Base-by-base conservation (phyloP, 208 protist genomes). In the Lotmaria passim region DNA sequence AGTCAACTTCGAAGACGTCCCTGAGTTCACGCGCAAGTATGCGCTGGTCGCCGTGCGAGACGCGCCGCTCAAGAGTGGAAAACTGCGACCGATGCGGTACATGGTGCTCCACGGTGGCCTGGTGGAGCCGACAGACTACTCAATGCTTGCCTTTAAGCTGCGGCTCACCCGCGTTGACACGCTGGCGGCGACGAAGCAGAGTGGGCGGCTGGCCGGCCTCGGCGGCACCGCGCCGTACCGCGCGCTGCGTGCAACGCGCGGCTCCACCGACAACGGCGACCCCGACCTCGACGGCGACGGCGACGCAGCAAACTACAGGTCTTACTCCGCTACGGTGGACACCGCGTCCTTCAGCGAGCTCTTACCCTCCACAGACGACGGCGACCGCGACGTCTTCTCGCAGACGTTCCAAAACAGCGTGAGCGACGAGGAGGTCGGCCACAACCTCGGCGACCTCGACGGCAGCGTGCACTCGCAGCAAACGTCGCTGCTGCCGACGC, bases 71-170 rank as follows among this genome's bases (percentile, higher is more conserved):
- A 77, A 57, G 33, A 53, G 48, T 7, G 56, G 67, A 10, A 72
- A 55, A 48, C 26, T 61, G 28, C 55, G 48, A 34, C 76, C 74
- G 19, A 65, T 90, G 72, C 79, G 87, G 50, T 90, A 90, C 70
- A 47, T 96, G 4, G 78, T 94, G 12, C 85, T 94, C 75, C 91
- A 96, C 74, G 91, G 91, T 47, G 91, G 91, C 1, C 56, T 92
- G 23, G 34, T 48, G 55, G 87, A 82, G 28, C 73, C 69, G 61
- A 67, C 24, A 10, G 79, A 93, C 59, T 93, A 96, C 64, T 56
- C 83, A 0, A 90, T 93, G 87, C 73, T 93, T 44, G 79, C 92
- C 58, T 92, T 96, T 60, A 81, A 79, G 12, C 88, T 85, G 4
- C 62, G 78, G 4, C 53, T 80, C 3, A 73, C 67, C 6, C 71